These are phyloP conservation scores for Pyrenopolyporus hunteri DNA, from an alignment of 495 filamentous ascomycete species.

Conservation along the genomic window DNA sequence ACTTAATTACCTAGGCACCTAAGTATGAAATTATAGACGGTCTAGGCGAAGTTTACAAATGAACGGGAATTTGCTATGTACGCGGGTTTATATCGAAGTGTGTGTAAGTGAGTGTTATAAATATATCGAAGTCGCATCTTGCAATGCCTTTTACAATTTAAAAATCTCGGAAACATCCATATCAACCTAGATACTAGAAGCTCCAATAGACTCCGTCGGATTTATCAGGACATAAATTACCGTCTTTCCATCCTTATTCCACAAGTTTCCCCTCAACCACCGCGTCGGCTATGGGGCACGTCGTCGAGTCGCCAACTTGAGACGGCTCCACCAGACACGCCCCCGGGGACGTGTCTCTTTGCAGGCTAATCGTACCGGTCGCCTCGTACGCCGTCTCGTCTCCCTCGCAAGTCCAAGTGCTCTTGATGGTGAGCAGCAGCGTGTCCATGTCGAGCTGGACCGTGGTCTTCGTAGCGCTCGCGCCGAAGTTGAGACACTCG, in stretches of 20 bases:
- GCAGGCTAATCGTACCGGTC: constrained; percentile 11
- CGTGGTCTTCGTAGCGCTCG: constrained; percentile 10
- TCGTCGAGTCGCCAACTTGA: constrained; percentile 27
- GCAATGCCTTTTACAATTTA: too few relatives aligned
- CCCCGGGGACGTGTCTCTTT: constrained; percentile 25
- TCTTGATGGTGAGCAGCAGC: constrained; percentile 14
- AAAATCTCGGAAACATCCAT: too few relatives aligned
- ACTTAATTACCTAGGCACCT: too few relatives aligned
- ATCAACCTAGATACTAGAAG: too few relatives aligned
- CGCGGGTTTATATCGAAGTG: too few relatives aligned
- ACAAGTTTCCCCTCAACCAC: constrained; percentile 26
- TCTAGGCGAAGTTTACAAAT: too few relatives aligned
- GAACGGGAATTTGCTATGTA: too few relatives aligned
- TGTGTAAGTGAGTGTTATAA: too few relatives aligned
- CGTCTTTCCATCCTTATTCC: not conserved
- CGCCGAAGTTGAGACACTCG: constrained; percentile 32
- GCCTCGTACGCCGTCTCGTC: constrained; percentile 21
- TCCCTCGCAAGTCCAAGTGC: constrained; percentile 32
- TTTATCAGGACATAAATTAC: not conserved
- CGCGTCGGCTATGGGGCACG: constrained; percentile 29
- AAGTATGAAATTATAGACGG: too few relatives aligned
- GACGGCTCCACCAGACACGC: constrained; percentile 27
- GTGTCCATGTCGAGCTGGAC: constrained; percentile 31
- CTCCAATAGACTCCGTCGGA: too few relatives aligned
- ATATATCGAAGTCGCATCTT: too few relatives aligned